Percentiles rank a stretch among this genome's conserved stretches.
phyloP scores from a whole-genome alignment of 495 filamentous ascomycete species.

The Penicillium pulvis region DNA sequence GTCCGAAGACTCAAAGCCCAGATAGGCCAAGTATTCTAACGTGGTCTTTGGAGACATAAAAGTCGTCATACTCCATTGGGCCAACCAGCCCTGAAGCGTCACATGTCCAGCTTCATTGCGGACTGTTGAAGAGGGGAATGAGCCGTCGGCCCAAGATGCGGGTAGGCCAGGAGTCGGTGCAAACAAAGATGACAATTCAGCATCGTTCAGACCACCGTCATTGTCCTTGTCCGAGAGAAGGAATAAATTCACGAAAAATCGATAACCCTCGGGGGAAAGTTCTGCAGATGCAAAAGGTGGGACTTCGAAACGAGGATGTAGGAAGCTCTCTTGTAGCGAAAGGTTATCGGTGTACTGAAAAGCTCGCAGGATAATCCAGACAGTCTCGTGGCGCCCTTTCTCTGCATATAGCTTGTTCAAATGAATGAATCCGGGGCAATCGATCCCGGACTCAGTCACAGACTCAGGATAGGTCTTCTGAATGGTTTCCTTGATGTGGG shows the following conservation, averaged over 20 bases:
- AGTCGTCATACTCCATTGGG: conserved; percentile 99
- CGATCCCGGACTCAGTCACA: conserved; percentile 71
- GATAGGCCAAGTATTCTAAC: conserved; percentile 90
- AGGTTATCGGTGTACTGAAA: conserved; percentile 96
- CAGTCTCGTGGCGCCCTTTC: conserved; percentile 96
- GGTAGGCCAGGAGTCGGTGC: conserved; percentile 92
- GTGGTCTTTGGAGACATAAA: conserved; percentile 95
- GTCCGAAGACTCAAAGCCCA: conserved; percentile 78
- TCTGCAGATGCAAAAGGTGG: conserved; percentile 90
- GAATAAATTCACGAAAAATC: conserved; percentile 97
- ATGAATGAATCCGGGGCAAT: conserved; percentile 77
- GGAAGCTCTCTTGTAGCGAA: conserved; percentile 82
- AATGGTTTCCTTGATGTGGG: conserved; percentile 85
- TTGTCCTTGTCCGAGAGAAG: conserved; percentile 95
- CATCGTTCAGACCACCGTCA: conserved; percentile 86
- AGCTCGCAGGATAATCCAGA: conserved; percentile 94
- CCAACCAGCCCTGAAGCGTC: conserved; percentile 95
- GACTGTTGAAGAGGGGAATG: conserved; percentile 92
- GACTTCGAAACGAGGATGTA: conserved; percentile 94
- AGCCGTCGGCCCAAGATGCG: conserved; percentile 82
- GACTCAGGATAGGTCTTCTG: conserved; percentile 65
- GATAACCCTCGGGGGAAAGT: conserved; percentile 89
- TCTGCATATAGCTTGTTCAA: conserved; percentile 96
- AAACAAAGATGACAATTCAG: conserved; percentile 83
- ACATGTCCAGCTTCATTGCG: conserved; percentile 94